These are phyloP conservation scores for Penicillium bialowiezense DNA, from an alignment of 495 filamentous ascomycete species.

Conservation along the genomic window DNA sequence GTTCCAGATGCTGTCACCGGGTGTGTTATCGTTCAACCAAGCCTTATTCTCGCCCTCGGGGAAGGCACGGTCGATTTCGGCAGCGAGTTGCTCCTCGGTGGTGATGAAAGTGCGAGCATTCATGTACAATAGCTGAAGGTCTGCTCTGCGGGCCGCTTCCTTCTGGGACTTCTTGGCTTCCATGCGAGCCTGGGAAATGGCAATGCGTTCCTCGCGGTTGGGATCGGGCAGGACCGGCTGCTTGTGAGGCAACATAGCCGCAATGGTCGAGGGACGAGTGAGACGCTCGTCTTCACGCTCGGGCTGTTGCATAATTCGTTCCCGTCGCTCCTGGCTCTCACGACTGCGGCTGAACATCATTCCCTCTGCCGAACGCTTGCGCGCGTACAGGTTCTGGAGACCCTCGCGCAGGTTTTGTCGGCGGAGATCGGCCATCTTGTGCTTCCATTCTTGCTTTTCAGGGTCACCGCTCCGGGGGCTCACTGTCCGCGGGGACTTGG, in stretches of 20 bases:
- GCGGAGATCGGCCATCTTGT: constrained; percentile 55
- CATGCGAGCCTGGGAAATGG: constrained; percentile 38
- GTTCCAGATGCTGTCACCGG: constrained; percentile 58
- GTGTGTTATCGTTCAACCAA: constrained; percentile 43
- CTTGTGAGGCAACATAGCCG: constrained; percentile 39
- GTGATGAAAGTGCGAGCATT: constrained; percentile 63
- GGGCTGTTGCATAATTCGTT: constrained; percentile 45
- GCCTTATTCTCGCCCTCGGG: constrained; percentile 46
- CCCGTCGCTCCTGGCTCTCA: constrained; percentile 38
- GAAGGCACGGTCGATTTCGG: constrained; percentile 61
- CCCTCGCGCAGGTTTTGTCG: constrained; percentile 63
- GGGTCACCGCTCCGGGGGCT: constrained; percentile 35
- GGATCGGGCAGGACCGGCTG: constrained; percentile 42
- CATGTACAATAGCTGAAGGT: constrained; percentile 62
- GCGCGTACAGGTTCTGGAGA: constrained; percentile 52
- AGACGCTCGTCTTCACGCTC: constrained; percentile 60
- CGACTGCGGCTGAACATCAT: constrained; percentile 32
- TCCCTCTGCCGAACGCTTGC: constrained; percentile 49
- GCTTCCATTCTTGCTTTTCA: constrained; percentile 61
- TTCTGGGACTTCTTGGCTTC: constrained; percentile 37
- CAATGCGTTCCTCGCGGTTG: constrained; percentile 44
- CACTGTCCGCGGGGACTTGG: constrained; percentile 26
- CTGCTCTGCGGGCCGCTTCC: constrained; percentile 38
- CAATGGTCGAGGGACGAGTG: constrained; percentile 51
- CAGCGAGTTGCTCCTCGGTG: constrained; percentile 58